Percentiles rank a stretch among this genome's conserved stretches.
phyloP scores from a whole-genome alignment of 129 eudicot species.

The Escallonia herrerae region DNA sequence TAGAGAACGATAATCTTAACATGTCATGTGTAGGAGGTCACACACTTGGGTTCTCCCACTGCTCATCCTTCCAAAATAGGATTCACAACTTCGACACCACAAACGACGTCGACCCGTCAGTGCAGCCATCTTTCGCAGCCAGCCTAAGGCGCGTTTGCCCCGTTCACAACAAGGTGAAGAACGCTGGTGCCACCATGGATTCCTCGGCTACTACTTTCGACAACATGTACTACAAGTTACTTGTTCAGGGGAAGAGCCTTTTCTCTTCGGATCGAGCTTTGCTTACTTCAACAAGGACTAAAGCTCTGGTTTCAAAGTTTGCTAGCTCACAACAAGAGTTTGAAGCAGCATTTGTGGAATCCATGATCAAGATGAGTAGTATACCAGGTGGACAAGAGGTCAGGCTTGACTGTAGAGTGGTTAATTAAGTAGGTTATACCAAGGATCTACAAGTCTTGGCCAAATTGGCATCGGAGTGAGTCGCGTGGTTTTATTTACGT shows the following conservation, averaged over 20 bases:
- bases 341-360: constrained; percentile 54
- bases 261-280: constrained; percentile 81
- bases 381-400: constrained; percentile 63
- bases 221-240: constrained; percentile 54
- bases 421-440: constrained; percentile 19
- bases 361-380: constrained; percentile 98
- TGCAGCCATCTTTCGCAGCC: constrained; percentile 60
- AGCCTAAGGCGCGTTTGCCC: constrained; percentile 52
- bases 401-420: constrained; percentile 51
- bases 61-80: constrained; percentile 72
- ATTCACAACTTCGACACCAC: constrained; percentile 44
- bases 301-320: constrained; percentile 50
- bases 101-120: constrained; percentile 54
- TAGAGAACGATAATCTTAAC: too few species aligned
- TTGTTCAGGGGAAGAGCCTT: constrained; percentile 56
- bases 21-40: constrained; percentile 49
- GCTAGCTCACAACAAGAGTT: constrained; percentile 59
- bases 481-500: background rate
- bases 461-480: too few species aligned
- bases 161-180: constrained; percentile 39
- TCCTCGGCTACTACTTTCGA: constrained; percentile 54
- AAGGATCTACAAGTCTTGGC: too few species aligned
- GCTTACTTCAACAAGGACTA: constrained; percentile 42
- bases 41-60: constrained; percentile 73
- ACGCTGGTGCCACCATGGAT: constrained; percentile 63